Evolutionary conservation across 2,329 filamentous ascomycete species (phyloP).

Genomic region (Pseudohalonectria lignicola): DNA sequence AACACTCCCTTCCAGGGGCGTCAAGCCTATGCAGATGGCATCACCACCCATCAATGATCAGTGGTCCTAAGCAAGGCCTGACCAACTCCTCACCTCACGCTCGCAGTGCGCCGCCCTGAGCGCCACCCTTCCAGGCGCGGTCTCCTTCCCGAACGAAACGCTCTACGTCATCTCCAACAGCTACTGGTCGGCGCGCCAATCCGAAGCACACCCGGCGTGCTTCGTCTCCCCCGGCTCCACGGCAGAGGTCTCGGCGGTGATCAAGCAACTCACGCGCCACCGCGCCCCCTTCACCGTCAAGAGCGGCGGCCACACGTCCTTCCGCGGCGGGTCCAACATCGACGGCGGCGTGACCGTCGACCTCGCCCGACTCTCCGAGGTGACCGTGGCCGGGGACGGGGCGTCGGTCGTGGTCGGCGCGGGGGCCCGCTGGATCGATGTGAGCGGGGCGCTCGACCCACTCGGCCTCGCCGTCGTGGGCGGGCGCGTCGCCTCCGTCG

Average conservation of each 20-base stretch:
- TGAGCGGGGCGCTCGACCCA: slow-evolving; percentile 27
- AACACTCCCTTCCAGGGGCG: too few relatives aligned
- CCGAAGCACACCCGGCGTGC: slow-evolving; percentile 10
- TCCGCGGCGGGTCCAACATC: slow-evolving; percentile 29
- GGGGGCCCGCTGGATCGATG: slow-evolving; percentile 30
- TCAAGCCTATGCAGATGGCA: too few relatives aligned
- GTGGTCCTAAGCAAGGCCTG: too few relatives aligned
- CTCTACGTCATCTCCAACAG: slow-evolving; percentile 11
- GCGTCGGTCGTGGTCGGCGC: slow-evolving; percentile 29
- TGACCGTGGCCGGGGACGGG: slow-evolving; percentile 20
- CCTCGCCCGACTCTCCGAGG: slow-evolving; percentile 24
- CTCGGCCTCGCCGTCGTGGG: slow-evolving; percentile 29
- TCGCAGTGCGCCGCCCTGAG: slow-evolving; percentile 10
- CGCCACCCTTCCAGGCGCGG: slow-evolving; percentile 7
- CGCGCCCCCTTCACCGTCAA: slow-evolving; percentile 32
- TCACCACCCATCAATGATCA: too few relatives aligned
- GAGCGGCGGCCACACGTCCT: slow-evolving; percentile 35
- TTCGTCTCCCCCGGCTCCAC: slow-evolving; percentile 23
- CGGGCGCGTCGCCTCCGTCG: slow-evolving; percentile 32
- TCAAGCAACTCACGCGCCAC: slow-evolving; percentile 11
- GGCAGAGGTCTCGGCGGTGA: slow-evolving; percentile 15
- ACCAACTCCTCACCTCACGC: too few relatives aligned
- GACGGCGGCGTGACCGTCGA: slow-evolving; percentile 28
- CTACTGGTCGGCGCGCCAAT: slow-evolving; percentile 21
- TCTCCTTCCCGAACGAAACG: slow-evolving; percentile 12